A percentile compares a stretch with the other conserved stretches of the same genome.
These are phyloP conservation scores for Epichloe uncinata DNA, from an alignment of 2,329 filamentous ascomycete species.

Conservation along the genomic window DNA sequence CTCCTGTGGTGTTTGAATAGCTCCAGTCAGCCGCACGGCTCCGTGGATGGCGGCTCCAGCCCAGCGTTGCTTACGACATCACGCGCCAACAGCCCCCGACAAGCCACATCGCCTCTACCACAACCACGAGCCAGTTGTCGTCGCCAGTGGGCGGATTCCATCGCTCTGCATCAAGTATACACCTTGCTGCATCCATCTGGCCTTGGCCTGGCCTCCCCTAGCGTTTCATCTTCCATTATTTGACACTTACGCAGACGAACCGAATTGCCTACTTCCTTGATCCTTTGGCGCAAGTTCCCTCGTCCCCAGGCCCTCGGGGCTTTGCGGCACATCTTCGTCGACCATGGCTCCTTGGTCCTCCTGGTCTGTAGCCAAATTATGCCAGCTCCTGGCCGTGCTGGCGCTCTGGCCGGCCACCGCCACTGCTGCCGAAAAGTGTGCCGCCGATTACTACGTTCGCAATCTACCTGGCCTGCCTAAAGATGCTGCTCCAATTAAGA, in stretches of 20 bases:
- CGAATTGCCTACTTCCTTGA: neutral
- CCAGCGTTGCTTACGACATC: constrained; percentile 1
- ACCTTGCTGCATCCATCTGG: neutral
- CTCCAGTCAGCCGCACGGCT: no score
- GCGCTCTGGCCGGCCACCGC: constrained; percentile 29
- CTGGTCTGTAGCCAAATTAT: constrained; percentile 1
- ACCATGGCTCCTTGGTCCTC: constrained; percentile 3
- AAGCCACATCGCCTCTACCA: constrained; percentile 9
- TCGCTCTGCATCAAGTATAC: neutral
- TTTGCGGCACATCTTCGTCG: neutral
- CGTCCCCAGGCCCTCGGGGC: neutral
- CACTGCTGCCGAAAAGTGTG: constrained; percentile 16
- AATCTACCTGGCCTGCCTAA: constrained; percentile 73
- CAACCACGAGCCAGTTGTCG: neutral
- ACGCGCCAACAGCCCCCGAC: neutral
- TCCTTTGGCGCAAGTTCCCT: neutral
- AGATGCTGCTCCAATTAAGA: constrained; percentile 63
- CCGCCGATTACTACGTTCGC: constrained; percentile 79
- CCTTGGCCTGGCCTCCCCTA: neutral
- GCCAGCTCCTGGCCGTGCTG: constrained; percentile 19
- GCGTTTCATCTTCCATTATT: neutral
- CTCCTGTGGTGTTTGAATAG: no score
- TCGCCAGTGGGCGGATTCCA: neutral
- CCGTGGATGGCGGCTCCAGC: neutral
- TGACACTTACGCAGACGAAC: neutral